A percentile compares a stretch with the other conserved stretches of the same genome.
phyloP scores from a whole-genome alignment of 345 rosid species.

The Raphanus sativus region DNA sequence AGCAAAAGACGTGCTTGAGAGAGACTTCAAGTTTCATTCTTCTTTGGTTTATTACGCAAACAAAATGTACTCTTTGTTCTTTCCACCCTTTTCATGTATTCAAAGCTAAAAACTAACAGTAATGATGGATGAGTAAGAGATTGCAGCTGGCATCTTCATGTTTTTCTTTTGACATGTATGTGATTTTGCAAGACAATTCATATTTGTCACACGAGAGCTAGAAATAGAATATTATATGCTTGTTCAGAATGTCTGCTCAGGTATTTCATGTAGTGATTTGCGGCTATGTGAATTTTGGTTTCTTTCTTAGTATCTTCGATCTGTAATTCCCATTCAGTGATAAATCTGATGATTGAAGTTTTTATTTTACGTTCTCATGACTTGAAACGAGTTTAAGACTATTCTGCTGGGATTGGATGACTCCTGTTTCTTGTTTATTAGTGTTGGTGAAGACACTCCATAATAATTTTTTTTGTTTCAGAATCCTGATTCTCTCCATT shows the following conservation, averaged over 20 bases:
- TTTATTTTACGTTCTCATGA: no score
- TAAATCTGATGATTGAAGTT: no score
- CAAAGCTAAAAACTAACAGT: slow-evolving; percentile 4
- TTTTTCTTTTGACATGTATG: neutral
- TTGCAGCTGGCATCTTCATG: slow-evolving; percentile 24
- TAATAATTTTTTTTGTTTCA: neutral
- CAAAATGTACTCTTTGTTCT: neutral
- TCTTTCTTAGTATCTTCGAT: no score
- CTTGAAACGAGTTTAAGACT: no score
- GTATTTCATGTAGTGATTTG: slow-evolving; percentile 14
- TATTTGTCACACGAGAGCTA: neutral
- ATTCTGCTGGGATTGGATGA: slow-evolving; percentile 4
- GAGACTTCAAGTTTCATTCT: neutral
- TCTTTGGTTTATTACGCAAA: neutral
- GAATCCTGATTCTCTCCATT: neutral
- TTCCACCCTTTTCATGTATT: slow-evolving; percentile 7
- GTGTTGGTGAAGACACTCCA: neutral
- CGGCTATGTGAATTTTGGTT: no score
- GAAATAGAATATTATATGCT: no score
- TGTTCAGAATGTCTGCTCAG: slow-evolving; percentile 46
- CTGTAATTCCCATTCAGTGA: no score
- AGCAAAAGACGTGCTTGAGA: slow-evolving; percentile 77
- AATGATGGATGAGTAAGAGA: slow-evolving; percentile 8
- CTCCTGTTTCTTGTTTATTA: neutral
- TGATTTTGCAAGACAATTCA: neutral